Evolutionary conservation across 2,329 filamentous ascomycete genomes (phyloP).

Genomic region (Exophiala dermatitidis): DNA sequence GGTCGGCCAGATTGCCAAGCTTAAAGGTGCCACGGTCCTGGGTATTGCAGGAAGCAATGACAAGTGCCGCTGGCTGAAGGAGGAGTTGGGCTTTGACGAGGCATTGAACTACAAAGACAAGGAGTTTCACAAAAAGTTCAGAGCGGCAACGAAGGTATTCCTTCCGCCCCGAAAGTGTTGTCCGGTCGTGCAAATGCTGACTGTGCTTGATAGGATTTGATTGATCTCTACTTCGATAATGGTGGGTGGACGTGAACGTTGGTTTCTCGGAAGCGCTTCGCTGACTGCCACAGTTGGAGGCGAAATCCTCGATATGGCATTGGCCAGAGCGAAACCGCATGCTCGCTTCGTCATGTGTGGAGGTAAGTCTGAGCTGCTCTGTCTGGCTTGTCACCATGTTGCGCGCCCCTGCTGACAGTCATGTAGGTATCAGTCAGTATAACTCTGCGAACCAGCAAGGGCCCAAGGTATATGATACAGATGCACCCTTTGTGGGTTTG

Average conservation of each 20-base stretch:
- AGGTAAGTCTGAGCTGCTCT: constrained; percentile 45
- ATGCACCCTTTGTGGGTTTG: too few species aligned
- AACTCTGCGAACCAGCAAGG: constrained; percentile 53
- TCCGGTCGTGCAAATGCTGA: background rate
- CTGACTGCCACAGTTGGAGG: constrained; percentile 49
- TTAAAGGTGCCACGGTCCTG: constrained; percentile 58
- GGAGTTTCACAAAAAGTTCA: constrained; percentile 55
- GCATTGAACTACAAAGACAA: constrained; percentile 63
- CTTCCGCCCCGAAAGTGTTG: background rate
- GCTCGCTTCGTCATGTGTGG: constrained; percentile 67
- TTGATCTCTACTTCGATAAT: constrained; percentile 69
- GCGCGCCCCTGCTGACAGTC: background rate
- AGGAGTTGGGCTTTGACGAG: constrained; percentile 59
- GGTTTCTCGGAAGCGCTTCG: background rate
- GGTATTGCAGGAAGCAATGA: constrained; percentile 60
- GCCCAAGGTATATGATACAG: constrained; percentile 42
- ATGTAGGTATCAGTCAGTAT: constrained; percentile 63
- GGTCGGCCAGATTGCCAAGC: constrained; percentile 69
- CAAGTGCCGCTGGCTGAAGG: constrained; percentile 59
- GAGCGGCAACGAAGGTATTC: constrained; percentile 47
- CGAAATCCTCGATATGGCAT: constrained; percentile 60
- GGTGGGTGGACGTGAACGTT: constrained; percentile 9
- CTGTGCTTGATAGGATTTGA: constrained; percentile 36
- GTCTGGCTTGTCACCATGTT: background rate
- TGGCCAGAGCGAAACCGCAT: constrained; percentile 55